Base-by-base conservation (phyloP, 2,329 filamentous ascomycete species). In the Colletotrichum agaves region DNA sequence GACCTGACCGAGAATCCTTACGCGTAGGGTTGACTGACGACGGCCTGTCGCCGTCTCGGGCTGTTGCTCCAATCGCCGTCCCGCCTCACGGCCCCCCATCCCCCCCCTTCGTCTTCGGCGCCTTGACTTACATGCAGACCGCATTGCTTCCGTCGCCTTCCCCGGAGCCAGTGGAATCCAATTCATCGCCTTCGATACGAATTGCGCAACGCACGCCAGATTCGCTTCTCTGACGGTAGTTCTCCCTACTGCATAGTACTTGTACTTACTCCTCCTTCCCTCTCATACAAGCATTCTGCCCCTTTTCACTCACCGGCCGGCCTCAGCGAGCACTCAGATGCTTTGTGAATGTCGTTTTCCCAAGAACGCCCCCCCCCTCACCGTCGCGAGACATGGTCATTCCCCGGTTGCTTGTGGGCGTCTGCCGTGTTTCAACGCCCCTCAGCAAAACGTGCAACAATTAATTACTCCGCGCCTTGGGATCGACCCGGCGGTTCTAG, bases 61-160 rank as follows among this genome's bases (percentile, higher is more conserved):
- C 63, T 50, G 44, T 33, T 23, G 27, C 27, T 27, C 27, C 27
- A 27, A 27, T 27, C 27, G 27, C 8, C 27, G 27, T 27, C 27
- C 27, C 27, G 27, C 21, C n/a, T 52, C 60, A 33, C 46, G 33
- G 63, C 64, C 64, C 53, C 60, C 59, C 46, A 17, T 21, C 53
- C 64, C 33, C 17, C 12, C 33, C n/a, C n/a, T 17, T 33, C 21
- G 12, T 10, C 35, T 19, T 37, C 23, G 59, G 19, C 49, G 19
- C 5, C 21, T 27, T 3, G 5, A 46, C 50, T 62, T 19, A 57
- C 58, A 50, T 66, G 43, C 49, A 61, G 37, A 17, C 31, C 12
- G 57, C 58, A 52, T 47, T 56, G 63, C 63, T 63, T 67, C 63
- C 63, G 59, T 50, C 23, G 35, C 37, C 3, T 44, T 63, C 63